Evolutionary conservation across 345 rosid species (phyloP).

Genomic region (Bretschneidera sinensis): DNA sequence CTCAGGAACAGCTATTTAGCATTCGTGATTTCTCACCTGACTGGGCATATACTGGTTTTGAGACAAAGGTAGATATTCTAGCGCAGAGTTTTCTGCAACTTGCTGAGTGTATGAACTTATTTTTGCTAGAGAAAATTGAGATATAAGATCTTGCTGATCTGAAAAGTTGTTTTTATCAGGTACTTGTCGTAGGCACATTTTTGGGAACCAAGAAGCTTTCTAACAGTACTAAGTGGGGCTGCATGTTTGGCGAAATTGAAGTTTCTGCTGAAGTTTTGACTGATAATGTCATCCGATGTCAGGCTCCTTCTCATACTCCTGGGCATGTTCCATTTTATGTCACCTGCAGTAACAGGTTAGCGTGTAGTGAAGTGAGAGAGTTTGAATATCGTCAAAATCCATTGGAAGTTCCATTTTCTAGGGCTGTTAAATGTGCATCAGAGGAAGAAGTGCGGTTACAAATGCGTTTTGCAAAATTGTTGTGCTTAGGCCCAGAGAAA

Average conservation of each 20-base stretch:
- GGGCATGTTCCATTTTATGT: slow-evolving; percentile 63
- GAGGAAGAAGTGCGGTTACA: slow-evolving; percentile 36
- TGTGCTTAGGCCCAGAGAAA: slow-evolving; percentile 20
- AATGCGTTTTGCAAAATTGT: slow-evolving; percentile 41
- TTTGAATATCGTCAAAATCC: slow-evolving; percentile 56
- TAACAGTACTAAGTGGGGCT: slow-evolving; percentile 41
- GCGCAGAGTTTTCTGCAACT: slow-evolving; percentile 1
- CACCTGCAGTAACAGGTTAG: slow-evolving; percentile 60
- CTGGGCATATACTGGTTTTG: slow-evolving; percentile 47
- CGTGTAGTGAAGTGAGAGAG: slow-evolving; percentile 74
- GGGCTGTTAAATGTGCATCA: slow-evolving; percentile 9
- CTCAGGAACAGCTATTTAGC: slow-evolving; percentile 75
- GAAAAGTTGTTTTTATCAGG: slow-evolving; percentile 27
- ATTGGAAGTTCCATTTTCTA: slow-evolving; percentile 10
- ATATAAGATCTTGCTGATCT: slow-evolving; percentile 7
- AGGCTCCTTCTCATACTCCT: slow-evolving; percentile 47
- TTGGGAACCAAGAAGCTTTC: slow-evolving; percentile 42
- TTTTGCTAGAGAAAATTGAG: neutral
- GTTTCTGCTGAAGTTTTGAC: slow-evolving; percentile 59
- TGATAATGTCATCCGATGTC: slow-evolving; percentile 44
- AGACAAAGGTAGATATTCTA: slow-evolving; percentile 39
- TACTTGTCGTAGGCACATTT: slow-evolving; percentile 49
- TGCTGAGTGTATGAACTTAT: neutral
- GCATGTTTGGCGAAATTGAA: slow-evolving; percentile 77
- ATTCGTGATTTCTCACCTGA: slow-evolving; percentile 67